Evolutionary conservation across 2,329 filamentous ascomycete species (phyloP), one percentile per base, ranked within the genome.

Genomic region (Scedosporium dehoogii): DNA sequence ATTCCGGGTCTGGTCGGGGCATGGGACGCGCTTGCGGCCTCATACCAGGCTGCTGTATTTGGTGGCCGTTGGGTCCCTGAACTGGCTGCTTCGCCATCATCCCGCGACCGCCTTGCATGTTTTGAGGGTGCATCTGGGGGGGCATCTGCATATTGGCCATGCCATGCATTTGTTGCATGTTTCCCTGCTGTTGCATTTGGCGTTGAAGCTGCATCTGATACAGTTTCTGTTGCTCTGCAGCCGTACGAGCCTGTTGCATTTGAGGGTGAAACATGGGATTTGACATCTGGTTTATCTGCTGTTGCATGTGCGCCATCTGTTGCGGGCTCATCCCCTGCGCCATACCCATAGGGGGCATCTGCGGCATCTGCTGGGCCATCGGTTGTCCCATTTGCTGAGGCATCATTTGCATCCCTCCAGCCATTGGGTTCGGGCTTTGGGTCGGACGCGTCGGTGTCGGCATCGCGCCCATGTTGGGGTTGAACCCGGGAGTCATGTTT

Each of bases 191-290:
- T 23, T 58, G 83, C 77, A 86, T 79, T 63, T 84, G 90, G 63
- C 88, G 85, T 69, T 96, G 90, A 60, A 96, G 75, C 64, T 90
- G 88, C 85, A 96, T 89, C 68, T 96, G 90, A 69, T 96, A 93
- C 58, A 91, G 82, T 69, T 91, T 88, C 66, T 91, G 86, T 69
- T 90, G 87, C 48, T 90, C 88, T 6, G 59, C 59, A 6, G 59
- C n/a, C 6, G 59, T 56, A 18, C 59, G 59, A 65, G 89, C 68
- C 63, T 69, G 69, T 27, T 69, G 71, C 83, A 70, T 69, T 63
- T 75, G 73, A 25, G 67, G 66, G 10, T 69, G 66, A 12, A 66
- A 68, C 71, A 75, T 75, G 63, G 74, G 73, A 46, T 66, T 65
- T 38, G 67, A 67, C 67, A 72, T 73, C 62, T 70, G 70, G 70